Evolutionary conservation across 1,139 yeast genomes (phyloP).

Genomic region (Geotrichum europaeum): DNA sequence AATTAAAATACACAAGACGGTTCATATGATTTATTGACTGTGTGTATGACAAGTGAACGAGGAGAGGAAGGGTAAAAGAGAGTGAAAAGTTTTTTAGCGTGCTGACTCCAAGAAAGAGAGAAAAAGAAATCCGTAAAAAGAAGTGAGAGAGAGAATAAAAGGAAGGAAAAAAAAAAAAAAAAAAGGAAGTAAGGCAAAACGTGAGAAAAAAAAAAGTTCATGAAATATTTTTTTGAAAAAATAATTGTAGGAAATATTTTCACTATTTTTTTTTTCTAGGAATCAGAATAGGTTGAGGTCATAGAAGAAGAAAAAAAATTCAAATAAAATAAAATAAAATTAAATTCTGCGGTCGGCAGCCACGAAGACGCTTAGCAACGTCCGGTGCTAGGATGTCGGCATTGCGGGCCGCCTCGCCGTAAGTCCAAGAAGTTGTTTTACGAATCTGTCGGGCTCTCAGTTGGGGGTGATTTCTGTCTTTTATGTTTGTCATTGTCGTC

Average conservation of each 20-base stretch:
- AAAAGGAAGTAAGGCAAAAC: slow-evolving; percentile 2
- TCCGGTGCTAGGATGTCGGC: background rate
- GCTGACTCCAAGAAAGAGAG: background rate
- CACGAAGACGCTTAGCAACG: background rate
- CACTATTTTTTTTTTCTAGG: background rate
- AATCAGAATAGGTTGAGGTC: background rate
- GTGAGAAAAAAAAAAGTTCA: slow-evolving; percentile 1
- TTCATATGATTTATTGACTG: background rate
- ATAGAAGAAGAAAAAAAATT: background rate
- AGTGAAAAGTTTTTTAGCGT: background rate
- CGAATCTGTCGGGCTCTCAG: background rate
- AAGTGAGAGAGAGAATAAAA: slow-evolving; percentile 2
- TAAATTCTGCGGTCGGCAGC: background rate
- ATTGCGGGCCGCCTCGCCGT: background rate
- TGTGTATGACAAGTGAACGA: background rate
- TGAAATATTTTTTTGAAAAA: slow-evolving; percentile 4
- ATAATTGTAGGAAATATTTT: background rate
- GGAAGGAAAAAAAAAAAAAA: slow-evolving; percentile 3
- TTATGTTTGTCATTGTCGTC: background rate
- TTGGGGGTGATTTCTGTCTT: background rate
- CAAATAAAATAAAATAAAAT: background rate
- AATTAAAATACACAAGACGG: background rate
- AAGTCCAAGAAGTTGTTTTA: background rate
- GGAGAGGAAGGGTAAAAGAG: background rate
- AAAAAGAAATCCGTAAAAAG: background rate